Evolutionary conservation across 2,329 filamentous ascomycete genomes (phyloP), one percentile per base, ranked within the genome.

Genomic region (Microcera coccophila): DNA sequence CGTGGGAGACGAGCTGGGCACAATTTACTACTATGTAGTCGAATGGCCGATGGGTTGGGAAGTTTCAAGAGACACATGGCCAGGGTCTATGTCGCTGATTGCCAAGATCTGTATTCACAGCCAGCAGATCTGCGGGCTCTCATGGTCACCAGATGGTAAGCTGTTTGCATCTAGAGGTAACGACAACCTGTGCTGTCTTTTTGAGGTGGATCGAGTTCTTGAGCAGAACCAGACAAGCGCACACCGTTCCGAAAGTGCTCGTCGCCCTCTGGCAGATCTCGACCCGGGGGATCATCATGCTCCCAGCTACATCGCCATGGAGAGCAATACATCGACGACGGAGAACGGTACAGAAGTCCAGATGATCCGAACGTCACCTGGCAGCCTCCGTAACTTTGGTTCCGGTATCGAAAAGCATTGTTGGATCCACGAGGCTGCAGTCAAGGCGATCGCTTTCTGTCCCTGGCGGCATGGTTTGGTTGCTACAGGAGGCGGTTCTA

Each of bases 371-470:
- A 57, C 52, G 11, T 47, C 61, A 14, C 50, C 53, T 7, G 66
- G 63, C 11, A 63, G 59, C 22, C 68, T 76, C 17, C 68, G 74
- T 15, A 67, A 72, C 18, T 65, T 87, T 19, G 69, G 69, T 2
- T 58, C 67, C 5, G 79, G 79, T 5, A 68, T 73, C 21, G 81
- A 86, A 57, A 84, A 78, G 55, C 82, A 95, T 62, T 77, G 77
- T 22, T 93, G 89, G 79, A 65, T 73, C 10, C 89, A 98, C 62
- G 81, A 81, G 19, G 91, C 91, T 1, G 93, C 93, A 3, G 87
- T 97, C 53, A 98, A 98, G 66, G 93, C 93, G 22, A 93, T 97
- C 54, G 90, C 93, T 2, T 97, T 97, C 66, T 95, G 91, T 50
- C 91, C 93, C 1, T 98, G 90, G 91, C 86, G 91, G 43, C 80